These are phyloP conservation scores for Russula dissimulans DNA, from an alignment of 768 basidiomycete species.

Conservation along the genomic window DNA sequence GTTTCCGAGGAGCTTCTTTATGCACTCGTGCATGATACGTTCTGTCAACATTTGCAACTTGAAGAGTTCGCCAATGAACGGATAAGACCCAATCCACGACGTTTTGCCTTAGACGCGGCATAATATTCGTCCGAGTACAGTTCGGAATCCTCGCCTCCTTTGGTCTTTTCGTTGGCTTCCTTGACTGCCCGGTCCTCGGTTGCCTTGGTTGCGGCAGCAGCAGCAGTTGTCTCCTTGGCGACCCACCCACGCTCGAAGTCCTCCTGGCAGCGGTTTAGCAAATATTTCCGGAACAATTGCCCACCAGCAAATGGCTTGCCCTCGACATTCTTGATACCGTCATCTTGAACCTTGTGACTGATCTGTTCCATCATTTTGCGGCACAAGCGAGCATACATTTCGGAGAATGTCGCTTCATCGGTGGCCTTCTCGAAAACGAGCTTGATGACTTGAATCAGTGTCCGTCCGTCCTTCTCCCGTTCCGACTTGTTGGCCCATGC, in stretches of 20 bases:
- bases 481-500: conserved; percentile 90
- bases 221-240: conserved; percentile 76
- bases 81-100: conserved; percentile 92
- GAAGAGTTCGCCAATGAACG: conserved; percentile 97
- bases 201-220: conserved; percentile 78
- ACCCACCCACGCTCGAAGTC: conserved; percentile 97
- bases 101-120: conserved; percentile 92
- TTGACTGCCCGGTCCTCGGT: conserved; percentile 74
- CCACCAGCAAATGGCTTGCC: conserved; percentile 90
- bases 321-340: conserved; percentile 69
- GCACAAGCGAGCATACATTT: conserved; percentile 96
- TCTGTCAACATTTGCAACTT: conserved; percentile 98
- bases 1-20: conserved; percentile 90
- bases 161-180: conserved; percentile 29
- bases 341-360: conserved; percentile 79
- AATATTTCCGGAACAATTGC: conserved; percentile 91
- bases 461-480: conserved; percentile 87
- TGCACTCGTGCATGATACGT: conserved; percentile 97
- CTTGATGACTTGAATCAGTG: conserved; percentile 91
- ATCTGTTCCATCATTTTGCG: conserved; percentile 94
- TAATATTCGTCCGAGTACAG: conserved; percentile 96
- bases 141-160: conserved; percentile 45
- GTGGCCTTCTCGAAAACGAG: conserved; percentile 97
- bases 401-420: conserved; percentile 90
- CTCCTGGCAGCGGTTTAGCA: conserved; percentile 93